Conservation (phyloP, 2,329 filamentous ascomycete species). For the Fusarium veterinarium region DNA sequence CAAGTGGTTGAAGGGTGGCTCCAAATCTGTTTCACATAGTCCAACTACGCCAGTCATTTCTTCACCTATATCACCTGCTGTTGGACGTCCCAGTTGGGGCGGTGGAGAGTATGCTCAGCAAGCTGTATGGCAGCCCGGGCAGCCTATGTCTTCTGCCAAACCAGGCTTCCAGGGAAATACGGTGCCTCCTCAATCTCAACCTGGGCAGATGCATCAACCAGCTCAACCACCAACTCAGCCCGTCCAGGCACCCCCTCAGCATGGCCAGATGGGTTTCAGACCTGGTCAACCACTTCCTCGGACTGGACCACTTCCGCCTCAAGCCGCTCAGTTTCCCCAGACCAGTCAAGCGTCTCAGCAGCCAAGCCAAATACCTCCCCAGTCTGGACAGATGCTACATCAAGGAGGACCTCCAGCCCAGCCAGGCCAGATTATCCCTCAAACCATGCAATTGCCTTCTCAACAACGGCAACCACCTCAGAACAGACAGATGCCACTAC, state of each 20-base stretch:
- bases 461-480: background rate
- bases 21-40: slow-evolving; percentile 35
- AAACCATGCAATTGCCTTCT: background rate
- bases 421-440: background rate
- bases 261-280: background rate
- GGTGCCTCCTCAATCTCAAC: slow-evolving; percentile 7
- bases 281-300: slow-evolving; percentile 5
- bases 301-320: background rate
- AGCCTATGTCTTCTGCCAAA: slow-evolving; percentile 14
- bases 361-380: background rate
- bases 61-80: slow-evolving; percentile 22
- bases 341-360: background rate
- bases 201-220: background rate
- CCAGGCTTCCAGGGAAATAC: slow-evolving; percentile 12
- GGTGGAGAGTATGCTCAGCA: slow-evolving; percentile 37
- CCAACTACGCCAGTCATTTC: slow-evolving; percentile 28
- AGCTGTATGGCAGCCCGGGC: slow-evolving; percentile 40
- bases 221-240: slow-evolving; percentile 8
- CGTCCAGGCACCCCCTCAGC: background rate
- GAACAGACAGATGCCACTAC: background rate
- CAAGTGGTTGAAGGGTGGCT: slow-evolving; percentile 43
- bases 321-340: background rate
- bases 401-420: background rate
- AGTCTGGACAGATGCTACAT: background rate
- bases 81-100: slow-evolving; percentile 26